Evolutionary conservation across 1,139 yeast genomes (phyloP).

Genomic region (Zygoascus sp.): DNA sequence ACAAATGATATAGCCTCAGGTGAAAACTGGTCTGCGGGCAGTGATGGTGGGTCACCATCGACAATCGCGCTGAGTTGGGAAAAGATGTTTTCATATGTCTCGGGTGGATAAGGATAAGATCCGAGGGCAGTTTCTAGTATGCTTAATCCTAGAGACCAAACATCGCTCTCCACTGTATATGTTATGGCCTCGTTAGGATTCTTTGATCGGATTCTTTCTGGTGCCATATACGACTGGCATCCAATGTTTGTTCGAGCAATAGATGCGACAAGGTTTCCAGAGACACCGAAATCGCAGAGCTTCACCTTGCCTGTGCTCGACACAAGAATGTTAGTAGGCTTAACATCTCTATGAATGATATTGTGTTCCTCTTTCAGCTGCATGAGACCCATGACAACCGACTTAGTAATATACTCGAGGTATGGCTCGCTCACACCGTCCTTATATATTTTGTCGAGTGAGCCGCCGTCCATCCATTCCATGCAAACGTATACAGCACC

Average conservation of each 20-base stretch:
- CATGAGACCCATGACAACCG: slow-evolving; percentile 77
- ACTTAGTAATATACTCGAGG: slow-evolving; percentile 74
- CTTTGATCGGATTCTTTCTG: slow-evolving; percentile 78
- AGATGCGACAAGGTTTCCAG: slow-evolving; percentile 92
- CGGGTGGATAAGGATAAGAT: slow-evolving; percentile 91
- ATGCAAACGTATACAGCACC: slow-evolving; percentile 98
- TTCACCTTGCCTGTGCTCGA: slow-evolving; percentile 78
- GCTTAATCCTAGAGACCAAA: slow-evolving; percentile 92
- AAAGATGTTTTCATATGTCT: slow-evolving; percentile 82
- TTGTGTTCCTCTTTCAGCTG: slow-evolving; percentile 85
- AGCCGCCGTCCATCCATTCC: slow-evolving; percentile 98
- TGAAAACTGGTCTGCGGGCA: slow-evolving; percentile 57
- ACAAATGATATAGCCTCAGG: slow-evolving; percentile 81
- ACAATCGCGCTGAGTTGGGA: slow-evolving; percentile 94
- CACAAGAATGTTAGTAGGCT: slow-evolving; percentile 90
- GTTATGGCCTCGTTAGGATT: slow-evolving; percentile 55
- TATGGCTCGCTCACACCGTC: slow-evolving; percentile 79
- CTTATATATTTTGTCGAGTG: slow-evolving; percentile 77
- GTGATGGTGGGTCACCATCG: slow-evolving; percentile 88
- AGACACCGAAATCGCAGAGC: slow-evolving; percentile 93
- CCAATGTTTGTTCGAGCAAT: slow-evolving; percentile 96
- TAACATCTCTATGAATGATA: slow-evolving; percentile 94
- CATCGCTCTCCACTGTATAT: slow-evolving; percentile 90
- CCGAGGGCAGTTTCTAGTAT: slow-evolving; percentile 89
- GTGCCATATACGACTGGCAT: slow-evolving; percentile 98